A percentile compares a stretch with the other conserved stretches of the same genome.
Evolutionary conservation across 305 asterid species (phyloP).

Genomic region (Caryopteris hybrid): DNA sequence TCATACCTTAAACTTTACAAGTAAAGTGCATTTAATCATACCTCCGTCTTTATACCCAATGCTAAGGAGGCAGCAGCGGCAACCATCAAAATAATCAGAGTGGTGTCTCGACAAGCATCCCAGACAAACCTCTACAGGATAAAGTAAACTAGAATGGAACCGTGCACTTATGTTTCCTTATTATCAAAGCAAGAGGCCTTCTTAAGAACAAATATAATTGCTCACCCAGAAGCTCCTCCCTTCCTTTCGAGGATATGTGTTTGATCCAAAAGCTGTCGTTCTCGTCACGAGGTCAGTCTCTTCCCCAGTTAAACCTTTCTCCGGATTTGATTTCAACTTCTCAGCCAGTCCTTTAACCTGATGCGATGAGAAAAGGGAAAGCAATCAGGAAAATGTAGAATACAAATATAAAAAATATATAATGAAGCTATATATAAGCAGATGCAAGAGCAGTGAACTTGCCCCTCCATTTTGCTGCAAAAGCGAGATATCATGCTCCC

Average conservation of each 20-base stretch:
- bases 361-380: conserved; percentile 3
- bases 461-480: conserved; percentile 69
- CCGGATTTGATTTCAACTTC: conserved; percentile 50
- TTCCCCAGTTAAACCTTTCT: conserved; percentile 59
- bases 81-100: conserved; percentile 78
- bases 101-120: conserved; percentile 88
- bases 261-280: conserved; percentile 64
- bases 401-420: background rate
- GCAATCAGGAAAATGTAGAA: background rate
- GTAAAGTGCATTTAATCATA: conserved; percentile 18
- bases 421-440: background rate
- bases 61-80: conserved; percentile 90
- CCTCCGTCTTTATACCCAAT: conserved; percentile 85
- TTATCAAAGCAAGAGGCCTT: background rate
- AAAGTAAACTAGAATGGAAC: conserved; percentile 5
- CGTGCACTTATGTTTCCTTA: background rate
- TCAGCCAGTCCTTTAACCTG: conserved; percentile 59
- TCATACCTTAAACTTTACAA: background rate
- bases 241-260: conserved; percentile 77
- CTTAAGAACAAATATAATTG: background rate
- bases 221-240: conserved; percentile 62
- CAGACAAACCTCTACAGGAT: conserved; percentile 57
- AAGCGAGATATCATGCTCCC: conserved; percentile 45
- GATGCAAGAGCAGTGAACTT: conserved; percentile 31
- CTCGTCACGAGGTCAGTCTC: conserved; percentile 51